Evolutionary conservation across 805 yeast species (phyloP).

Genomic region (Martiniozyma abietophila): DNA sequence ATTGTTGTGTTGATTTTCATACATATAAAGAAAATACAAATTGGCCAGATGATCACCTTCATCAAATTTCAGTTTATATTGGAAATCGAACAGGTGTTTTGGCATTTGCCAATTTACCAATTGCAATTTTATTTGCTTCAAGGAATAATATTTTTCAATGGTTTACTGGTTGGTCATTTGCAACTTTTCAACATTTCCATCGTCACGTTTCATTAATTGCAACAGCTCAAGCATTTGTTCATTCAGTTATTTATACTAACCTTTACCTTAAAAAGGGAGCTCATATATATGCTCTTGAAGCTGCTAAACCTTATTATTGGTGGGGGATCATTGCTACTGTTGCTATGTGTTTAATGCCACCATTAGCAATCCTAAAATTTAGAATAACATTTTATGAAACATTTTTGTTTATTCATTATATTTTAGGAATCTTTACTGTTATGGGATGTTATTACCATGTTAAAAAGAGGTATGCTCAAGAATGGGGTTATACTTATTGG

Average conservation of each 20-base stretch:
- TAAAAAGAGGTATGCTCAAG: conserved; percentile 8
- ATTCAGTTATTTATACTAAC: conserved; percentile 24
- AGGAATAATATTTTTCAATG: conserved; percentile 33
- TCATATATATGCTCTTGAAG: neutral
- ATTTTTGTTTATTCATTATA: conserved; percentile 44
- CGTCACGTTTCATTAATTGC: conserved; percentile 42
- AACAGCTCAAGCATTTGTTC: conserved; percentile 28
- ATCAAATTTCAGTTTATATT: conserved; percentile 2
- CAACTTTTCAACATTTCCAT: conserved; percentile 43
- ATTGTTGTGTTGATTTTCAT: conserved; percentile 8
- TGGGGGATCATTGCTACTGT: conserved; percentile 30
- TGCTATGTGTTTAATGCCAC: conserved; percentile 31
- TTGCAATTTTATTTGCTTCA: conserved; percentile 32
- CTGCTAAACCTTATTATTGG: conserved; percentile 3
- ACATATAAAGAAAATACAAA: neutral
- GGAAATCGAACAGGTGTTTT: conserved; percentile 27
- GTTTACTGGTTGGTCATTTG: conserved; percentile 31
- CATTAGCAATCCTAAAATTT: conserved; percentile 38
- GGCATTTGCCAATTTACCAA: conserved; percentile 28
- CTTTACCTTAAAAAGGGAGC: conserved; percentile 2
- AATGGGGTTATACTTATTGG: conserved; percentile 21
- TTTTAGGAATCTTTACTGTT: conserved; percentile 41
- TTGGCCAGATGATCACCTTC: conserved; percentile 1
- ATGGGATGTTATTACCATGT: conserved; percentile 46
- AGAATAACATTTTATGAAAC: conserved; percentile 47